Percentiles rank a stretch among this genome's conserved stretches.
These are phyloP conservation scores for Trichoderma semiorbis DNA, from an alignment of 2,329 filamentous ascomycete genomes.

Conservation along the genomic window DNA sequence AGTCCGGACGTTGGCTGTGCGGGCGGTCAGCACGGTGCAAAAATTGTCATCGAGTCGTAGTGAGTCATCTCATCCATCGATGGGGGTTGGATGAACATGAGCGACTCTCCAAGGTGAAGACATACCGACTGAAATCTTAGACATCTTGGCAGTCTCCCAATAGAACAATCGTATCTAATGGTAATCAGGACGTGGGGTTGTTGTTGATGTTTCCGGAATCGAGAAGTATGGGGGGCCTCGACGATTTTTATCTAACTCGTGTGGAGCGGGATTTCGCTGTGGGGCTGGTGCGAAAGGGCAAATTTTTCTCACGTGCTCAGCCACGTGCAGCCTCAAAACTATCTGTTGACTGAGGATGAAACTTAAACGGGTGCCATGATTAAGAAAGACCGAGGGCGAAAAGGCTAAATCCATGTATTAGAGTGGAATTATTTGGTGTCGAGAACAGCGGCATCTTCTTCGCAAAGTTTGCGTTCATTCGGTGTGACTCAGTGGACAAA, in stretches of 20 bases:
- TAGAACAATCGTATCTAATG: slow-evolving; percentile 67
- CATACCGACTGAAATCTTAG: slow-evolving; percentile 76
- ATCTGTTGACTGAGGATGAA: not conserved
- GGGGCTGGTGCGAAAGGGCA: slow-evolving; percentile 33
- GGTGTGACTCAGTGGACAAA: slow-evolving; percentile 18
- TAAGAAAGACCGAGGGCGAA: not conserved
- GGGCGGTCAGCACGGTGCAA: slow-evolving; percentile 30
- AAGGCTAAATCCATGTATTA: not conserved
- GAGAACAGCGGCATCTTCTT: not conserved
- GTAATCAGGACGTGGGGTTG: slow-evolving; percentile 49
- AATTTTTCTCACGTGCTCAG: slow-evolving; percentile 33
- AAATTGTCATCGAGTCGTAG: not conserved
- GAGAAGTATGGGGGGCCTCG: slow-evolving; percentile 16
- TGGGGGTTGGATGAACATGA: not conserved
- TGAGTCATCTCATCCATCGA: not conserved
- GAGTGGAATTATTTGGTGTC: not conserved
- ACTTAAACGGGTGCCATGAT: not conserved
- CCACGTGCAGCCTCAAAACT: slow-evolving; percentile 29
- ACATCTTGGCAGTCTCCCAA: slow-evolving; percentile 88
- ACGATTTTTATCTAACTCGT: slow-evolving; percentile 26
- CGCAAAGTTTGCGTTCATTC: not conserved
- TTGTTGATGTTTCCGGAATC: slow-evolving; percentile 20
- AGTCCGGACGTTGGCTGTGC: slow-evolving; percentile 80
- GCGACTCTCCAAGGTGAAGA: not conserved
- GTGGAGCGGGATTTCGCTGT: slow-evolving; percentile 25